Evolutionary conservation across 2,329 filamentous ascomycete species (phyloP).

Genomic region (Fusarium oligoseptatum): DNA sequence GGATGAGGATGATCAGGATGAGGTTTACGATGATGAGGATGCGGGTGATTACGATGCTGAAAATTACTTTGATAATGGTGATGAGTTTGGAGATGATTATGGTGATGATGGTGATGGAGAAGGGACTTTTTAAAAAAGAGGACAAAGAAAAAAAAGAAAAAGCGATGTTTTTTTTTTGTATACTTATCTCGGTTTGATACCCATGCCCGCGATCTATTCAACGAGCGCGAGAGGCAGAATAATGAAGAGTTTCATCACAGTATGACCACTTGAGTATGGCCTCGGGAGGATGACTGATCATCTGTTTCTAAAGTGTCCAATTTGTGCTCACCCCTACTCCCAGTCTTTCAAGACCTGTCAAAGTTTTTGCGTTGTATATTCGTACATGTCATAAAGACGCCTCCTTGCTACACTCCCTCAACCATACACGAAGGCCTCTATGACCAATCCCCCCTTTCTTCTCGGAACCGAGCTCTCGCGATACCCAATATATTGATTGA

Average conservation of each 20-base stretch:
- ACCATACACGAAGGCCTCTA: slow-evolving; percentile 2
- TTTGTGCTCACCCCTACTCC: not conserved
- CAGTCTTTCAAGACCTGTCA: slow-evolving; percentile 1
- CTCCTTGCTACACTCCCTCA: slow-evolving; percentile 5
- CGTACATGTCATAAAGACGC: slow-evolving; percentile 46
- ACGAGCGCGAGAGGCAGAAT: slow-evolving; percentile 40
- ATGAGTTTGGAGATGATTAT: slow-evolving; percentile 66
- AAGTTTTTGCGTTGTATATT: slow-evolving; percentile 35
- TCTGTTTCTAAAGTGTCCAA: slow-evolving; percentile 1
- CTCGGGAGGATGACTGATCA: not conserved
- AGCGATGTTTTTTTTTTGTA: slow-evolving; percentile 26
- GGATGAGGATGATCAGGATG: slow-evolving; percentile 62
- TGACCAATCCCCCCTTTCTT: not conserved
- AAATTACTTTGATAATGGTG: slow-evolving; percentile 70
- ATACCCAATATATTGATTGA: slow-evolving; percentile 20
- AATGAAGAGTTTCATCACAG: slow-evolving; percentile 36
- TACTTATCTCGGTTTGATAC: slow-evolving; percentile 46
- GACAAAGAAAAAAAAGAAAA: not conserved
- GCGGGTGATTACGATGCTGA: slow-evolving; percentile 73
- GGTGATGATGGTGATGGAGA: slow-evolving; percentile 66
- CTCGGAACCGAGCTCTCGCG: slow-evolving; percentile 15
- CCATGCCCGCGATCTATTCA: slow-evolving; percentile 35
- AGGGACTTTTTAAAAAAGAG: slow-evolving; percentile 50
- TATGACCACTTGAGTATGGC: not conserved
- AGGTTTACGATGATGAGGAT: slow-evolving; percentile 69